phyloP scores from a whole-genome alignment of 345 rosid genomes.

The Eutrema japonicum region DNA sequence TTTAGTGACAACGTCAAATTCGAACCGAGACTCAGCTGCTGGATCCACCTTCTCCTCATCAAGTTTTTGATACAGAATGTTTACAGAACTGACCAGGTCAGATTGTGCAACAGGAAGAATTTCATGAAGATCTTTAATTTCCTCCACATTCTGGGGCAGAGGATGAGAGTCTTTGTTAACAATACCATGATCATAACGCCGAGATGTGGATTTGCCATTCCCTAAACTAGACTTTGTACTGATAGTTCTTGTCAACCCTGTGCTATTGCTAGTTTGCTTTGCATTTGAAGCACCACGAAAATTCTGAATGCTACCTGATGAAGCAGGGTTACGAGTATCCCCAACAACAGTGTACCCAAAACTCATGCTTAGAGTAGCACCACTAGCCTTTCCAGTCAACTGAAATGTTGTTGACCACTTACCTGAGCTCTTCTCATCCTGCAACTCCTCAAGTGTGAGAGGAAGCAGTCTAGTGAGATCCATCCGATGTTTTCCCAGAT shows the following conservation, averaged over 20 bases:
- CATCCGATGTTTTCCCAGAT: slow-evolving; percentile 94
- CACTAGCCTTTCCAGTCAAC: slow-evolving; percentile 78
- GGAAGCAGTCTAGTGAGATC: slow-evolving; percentile 94
- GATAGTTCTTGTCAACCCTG: slow-evolving; percentile 43
- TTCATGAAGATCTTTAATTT: slow-evolving; percentile 81
- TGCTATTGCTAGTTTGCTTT: slow-evolving; percentile 47
- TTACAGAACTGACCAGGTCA: slow-evolving; percentile 49
- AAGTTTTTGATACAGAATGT: slow-evolving; percentile 51
- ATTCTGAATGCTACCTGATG: slow-evolving; percentile 51
- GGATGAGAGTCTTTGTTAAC: slow-evolving; percentile 43
- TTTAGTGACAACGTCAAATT: slow-evolving; percentile 46
- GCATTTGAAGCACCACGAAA: slow-evolving; percentile 42
- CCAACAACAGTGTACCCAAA: slow-evolving; percentile 76
- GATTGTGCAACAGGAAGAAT: slow-evolving; percentile 59
- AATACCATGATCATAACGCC: slow-evolving; percentile 51
- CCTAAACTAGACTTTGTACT: slow-evolving; percentile 44
- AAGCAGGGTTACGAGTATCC: slow-evolving; percentile 50
- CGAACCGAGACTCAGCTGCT: slow-evolving; percentile 48
- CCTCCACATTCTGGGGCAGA: slow-evolving; percentile 50
- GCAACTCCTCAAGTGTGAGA: slow-evolving; percentile 86
- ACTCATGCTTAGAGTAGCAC: slow-evolving; percentile 78
- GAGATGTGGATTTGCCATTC: slow-evolving; percentile 47
- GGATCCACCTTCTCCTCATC: slow-evolving; percentile 59
- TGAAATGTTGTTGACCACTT: slow-evolving; percentile 92
- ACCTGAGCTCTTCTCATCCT: slow-evolving; percentile 88